Conservation (phyloP, 176 grass and related monocot genomes). For the Puya raimondii region DNA sequence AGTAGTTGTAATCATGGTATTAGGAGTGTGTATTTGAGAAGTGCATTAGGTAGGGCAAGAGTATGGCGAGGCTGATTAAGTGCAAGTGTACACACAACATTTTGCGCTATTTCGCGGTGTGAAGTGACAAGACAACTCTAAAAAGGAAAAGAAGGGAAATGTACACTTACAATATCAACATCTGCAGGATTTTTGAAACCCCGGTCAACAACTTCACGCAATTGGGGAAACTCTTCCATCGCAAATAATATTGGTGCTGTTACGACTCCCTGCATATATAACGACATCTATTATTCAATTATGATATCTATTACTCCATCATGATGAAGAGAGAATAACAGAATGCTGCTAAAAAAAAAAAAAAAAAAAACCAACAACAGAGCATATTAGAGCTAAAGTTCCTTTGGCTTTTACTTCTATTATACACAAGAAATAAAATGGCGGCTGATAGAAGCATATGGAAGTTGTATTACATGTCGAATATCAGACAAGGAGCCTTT, state of each 20-base stretch:
- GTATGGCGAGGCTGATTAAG: not conserved
- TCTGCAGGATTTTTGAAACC: slow-evolving; percentile 78
- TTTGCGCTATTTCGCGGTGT: not conserved
- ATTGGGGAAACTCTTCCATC: slow-evolving; percentile 87
- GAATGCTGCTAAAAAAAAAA: too few species aligned
- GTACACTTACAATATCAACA: slow-evolving; percentile 61
- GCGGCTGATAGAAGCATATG: too few species aligned
- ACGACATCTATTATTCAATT: not conserved
- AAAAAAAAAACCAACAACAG: too few species aligned
- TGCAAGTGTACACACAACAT: not conserved
- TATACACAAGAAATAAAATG: too few species aligned
- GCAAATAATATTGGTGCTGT: slow-evolving; percentile 90
- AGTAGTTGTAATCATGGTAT: too few species aligned
- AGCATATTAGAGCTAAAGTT: too few species aligned
- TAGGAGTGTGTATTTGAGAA: not conserved
- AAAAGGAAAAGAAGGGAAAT: slow-evolving; percentile 3
- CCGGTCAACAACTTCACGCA: slow-evolving; percentile 52
- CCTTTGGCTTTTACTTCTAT: too few species aligned
- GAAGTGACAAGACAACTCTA: not conserved
- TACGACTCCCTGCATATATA: slow-evolving; percentile 61
- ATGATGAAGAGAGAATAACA: too few species aligned
- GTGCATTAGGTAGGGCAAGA: not conserved
- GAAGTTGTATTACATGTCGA: too few species aligned
- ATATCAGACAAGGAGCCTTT: too few species aligned
- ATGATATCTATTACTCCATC: too few species aligned